These are phyloP conservation scores for Linnemannia elongata DNA, from an alignment of 192 early-diverging fungal species.

Conservation along the genomic window DNA sequence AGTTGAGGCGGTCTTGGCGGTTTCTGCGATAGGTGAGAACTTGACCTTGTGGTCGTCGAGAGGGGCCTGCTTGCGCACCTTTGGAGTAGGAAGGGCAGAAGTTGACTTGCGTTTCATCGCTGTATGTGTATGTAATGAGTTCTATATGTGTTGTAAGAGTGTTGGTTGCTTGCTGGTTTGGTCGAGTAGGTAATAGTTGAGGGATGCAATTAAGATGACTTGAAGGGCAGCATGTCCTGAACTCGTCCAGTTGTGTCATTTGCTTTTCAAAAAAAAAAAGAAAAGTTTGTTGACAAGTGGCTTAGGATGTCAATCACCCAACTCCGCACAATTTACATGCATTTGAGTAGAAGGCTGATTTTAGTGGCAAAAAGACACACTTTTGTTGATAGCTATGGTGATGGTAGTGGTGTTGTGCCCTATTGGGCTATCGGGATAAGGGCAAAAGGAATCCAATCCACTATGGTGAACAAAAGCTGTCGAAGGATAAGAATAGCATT, in stretches of 20 bases:
- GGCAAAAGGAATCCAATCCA: not conserved
- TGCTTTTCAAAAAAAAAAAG: not conserved
- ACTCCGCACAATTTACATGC: no score
- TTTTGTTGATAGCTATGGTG: no score
- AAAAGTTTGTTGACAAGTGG: slow-evolving; percentile 14
- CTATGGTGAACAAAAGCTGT: not conserved
- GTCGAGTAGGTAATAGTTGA: not conserved
- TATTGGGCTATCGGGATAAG: not conserved
- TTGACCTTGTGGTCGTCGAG: slow-evolving; percentile 32
- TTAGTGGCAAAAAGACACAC: not conserved
- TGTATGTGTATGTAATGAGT: not conserved
- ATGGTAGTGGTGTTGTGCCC: not conserved
- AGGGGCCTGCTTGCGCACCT: slow-evolving; percentile 52
- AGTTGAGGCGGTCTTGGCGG: slow-evolving; percentile 4
- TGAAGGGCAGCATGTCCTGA: not conserved
- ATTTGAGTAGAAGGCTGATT: no score
- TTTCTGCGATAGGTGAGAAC: not conserved
- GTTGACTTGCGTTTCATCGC: slow-evolving; percentile 37
- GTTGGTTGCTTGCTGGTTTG: not conserved
- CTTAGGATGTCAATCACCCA: not conserved
- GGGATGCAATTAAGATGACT: slow-evolving; percentile 6
- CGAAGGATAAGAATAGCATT: not conserved
- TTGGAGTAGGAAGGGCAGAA: slow-evolving; percentile 22
- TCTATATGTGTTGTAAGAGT: not conserved
- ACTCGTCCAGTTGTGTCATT: not conserved